Evolutionary conservation across 164 flowering plant genomes (phyloP), one percentile per base, ranked within the genome.

Genomic region (Vitis rotundifolia): DNA sequence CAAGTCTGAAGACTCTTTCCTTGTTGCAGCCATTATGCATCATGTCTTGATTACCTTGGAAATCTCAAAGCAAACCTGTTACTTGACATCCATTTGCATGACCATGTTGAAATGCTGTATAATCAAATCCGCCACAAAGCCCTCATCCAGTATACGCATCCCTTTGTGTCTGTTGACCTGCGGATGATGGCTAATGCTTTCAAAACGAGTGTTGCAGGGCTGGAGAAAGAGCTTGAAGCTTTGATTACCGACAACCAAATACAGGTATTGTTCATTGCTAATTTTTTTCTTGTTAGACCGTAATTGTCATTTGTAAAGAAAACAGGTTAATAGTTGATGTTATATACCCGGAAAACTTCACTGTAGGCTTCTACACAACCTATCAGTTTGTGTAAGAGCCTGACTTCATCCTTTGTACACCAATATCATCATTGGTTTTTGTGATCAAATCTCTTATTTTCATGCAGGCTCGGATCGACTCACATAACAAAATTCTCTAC

Each of bases 141-240:
- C 59, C 89, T 96, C 61, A 91, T 96, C 76, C 97, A 96, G 78
- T 96, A 95, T 70, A 93, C 99, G 14, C 97, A 71, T 72, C 99
- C 99, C 22, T 96, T 91, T 76, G 87, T 93, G 71, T 96, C 98
- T 56, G 98, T 96, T 73, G 99, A 93, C 76, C 76, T 96, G 77
- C 72, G 69, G 68, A 93, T 90, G 88, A 96, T 96, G 98, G 99
- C 99, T 47, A 82, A 85, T 87, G 99, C 99, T 56, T 96, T 96
- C 74, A 93, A 91, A 73, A 96, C 99, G 8, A 87, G 78, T 73
- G 87, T 90, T 19, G 70, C 89, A 1, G 97, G 93, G 19, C 79
- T 91, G 58, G 94, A 88, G 87, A 96, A 96, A 78, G 98, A 96
- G 73, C 97, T 96, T 47, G 95, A 90, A 83, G 88, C 97, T 70